Conservation (phyloP, 768 basidiomycete species). For the Peribolospora baueri region DNA sequence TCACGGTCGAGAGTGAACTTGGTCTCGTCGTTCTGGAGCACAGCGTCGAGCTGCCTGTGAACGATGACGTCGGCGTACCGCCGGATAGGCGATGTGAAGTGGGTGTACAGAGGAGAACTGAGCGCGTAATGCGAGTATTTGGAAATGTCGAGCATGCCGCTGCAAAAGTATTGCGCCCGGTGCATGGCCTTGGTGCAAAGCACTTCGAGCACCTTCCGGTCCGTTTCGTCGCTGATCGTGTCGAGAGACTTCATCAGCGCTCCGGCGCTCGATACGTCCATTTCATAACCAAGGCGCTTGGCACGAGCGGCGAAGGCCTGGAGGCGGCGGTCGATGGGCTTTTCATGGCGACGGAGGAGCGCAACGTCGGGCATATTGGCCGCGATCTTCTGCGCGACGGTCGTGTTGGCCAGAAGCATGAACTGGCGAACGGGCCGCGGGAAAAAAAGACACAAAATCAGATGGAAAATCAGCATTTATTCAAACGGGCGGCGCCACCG, state of each 20-base stretch:
- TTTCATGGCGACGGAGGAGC: slow-evolving; percentile 82
- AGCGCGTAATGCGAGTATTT: slow-evolving; percentile 88
- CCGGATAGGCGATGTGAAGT: slow-evolving; percentile 38
- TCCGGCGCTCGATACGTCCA: slow-evolving; percentile 57
- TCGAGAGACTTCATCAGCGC: slow-evolving; percentile 64
- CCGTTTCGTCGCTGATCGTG: slow-evolving; percentile 37
- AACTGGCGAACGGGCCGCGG: slow-evolving; percentile 28
- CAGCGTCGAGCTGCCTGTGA: slow-evolving; percentile 83
- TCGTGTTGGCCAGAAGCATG: slow-evolving; percentile 76
- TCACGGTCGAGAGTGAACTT: slow-evolving; percentile 97
- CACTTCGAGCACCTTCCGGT: slow-evolving; percentile 35
- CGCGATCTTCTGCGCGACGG: slow-evolving; percentile 79
- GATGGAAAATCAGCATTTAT: slow-evolving; percentile 1
- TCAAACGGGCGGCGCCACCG: neutral
- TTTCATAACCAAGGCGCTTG: slow-evolving; percentile 50
- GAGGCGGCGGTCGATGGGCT: slow-evolving; percentile 70
- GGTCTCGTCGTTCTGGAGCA: slow-evolving; percentile 40
- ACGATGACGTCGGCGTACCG: slow-evolving; percentile 58
- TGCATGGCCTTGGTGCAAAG: slow-evolving; percentile 64
- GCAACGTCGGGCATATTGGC: slow-evolving; percentile 89
- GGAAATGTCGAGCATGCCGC: slow-evolving; percentile 96
- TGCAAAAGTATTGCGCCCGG: slow-evolving; percentile 91
- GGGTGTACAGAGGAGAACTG: slow-evolving; percentile 72
- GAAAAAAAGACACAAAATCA: neutral
- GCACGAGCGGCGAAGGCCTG: slow-evolving; percentile 58